A percentile compares a stretch with the other conserved stretches of the same genome.
phyloP scores from a whole-genome alignment of 2,329 filamentous ascomycete genomes.

The Ceratocystis huliohia region DNA sequence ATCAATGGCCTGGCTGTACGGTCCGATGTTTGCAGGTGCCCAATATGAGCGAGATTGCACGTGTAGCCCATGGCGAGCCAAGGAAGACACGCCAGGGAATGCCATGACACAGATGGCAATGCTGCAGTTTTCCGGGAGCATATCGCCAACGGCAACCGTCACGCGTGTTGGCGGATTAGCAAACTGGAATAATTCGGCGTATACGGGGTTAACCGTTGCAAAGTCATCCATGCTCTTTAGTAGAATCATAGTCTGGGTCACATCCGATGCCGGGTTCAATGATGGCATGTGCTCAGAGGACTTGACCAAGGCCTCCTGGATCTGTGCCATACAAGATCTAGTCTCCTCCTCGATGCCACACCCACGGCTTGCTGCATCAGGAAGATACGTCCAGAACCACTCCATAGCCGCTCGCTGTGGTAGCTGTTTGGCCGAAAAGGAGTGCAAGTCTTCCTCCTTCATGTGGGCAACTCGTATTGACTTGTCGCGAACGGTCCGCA shows the following conservation, averaged over 20 bases:
- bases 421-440: constrained; percentile 20
- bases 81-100: constrained; percentile 25
- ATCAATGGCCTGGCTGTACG: constrained; percentile 80
- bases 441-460: constrained; percentile 9
- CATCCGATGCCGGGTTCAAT: constrained; percentile 29
- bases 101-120: constrained; percentile 46
- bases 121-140: constrained; percentile 46
- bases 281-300: constrained; percentile 24
- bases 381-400: constrained; percentile 32
- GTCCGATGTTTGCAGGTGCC: constrained; percentile 95
- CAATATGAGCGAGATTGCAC: constrained; percentile 92
- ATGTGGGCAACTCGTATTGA: constrained; percentile 7
- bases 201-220: constrained; percentile 57
- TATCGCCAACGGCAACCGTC: constrained; percentile 63
- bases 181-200: constrained; percentile 58
- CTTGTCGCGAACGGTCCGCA: constrained; percentile 27
- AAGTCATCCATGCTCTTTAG: constrained; percentile 75
- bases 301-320: constrained; percentile 32
- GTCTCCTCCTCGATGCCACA: constrained; percentile 37
- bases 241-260: constrained; percentile 51
- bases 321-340: constrained; percentile 34
- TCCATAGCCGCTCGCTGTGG: constrained; percentile 10
- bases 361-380: constrained; percentile 23
- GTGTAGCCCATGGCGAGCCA: constrained; percentile 54
- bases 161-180: constrained; percentile 78